Base-by-base conservation (phyloP, 169 alveolate genomes). In the Theileria sp. region DNA sequence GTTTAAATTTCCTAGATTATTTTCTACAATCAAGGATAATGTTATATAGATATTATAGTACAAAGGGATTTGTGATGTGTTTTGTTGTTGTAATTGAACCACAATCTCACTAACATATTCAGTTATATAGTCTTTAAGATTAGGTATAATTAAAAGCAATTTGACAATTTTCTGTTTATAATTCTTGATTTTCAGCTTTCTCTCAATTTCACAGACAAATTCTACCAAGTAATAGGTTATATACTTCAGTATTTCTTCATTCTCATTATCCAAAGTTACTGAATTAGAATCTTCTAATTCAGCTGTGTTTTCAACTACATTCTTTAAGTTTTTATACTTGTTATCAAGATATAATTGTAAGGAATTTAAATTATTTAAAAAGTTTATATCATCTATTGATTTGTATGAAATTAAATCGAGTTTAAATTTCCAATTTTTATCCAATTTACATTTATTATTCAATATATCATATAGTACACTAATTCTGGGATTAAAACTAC, bases 331-430 rank as follows among this genome's bases (percentile, higher is more conserved):
- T 61, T 61, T 26, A 28, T 61, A 61, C 54, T 44, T 44, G 17
- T 3, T 44, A 10, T 44, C 54, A 44, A 44, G 54, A 64, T 26
- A 64, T 7, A 4, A 25, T 60, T 49, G 77, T 3, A 51, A 69
- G 15, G 19, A 36, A 19, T 26, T 17, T 19, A 51, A 21, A 13
- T 25, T 38, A 19, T 28, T 19, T 38, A 69, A 25, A 38, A 69
- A 69, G 0, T 69, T 19, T 34, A 60, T 23, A 13, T 38, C 51
- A 38, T 69, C 54, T 25, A 36, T 69, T 61, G 38, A 30, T 26
- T 23, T 21, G 65, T 69, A 69, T 51, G 77, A 69, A 34, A 49
- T 51, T 69, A 69, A 49, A 7, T 69, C 77, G 32, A 69, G 1
- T 17, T 69, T 38, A 51, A 38, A 69, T 3, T 69, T 25, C 60